Evolutionary conservation across 345 rosid species (phyloP).

Genomic region (Populus euphratica): DNA sequence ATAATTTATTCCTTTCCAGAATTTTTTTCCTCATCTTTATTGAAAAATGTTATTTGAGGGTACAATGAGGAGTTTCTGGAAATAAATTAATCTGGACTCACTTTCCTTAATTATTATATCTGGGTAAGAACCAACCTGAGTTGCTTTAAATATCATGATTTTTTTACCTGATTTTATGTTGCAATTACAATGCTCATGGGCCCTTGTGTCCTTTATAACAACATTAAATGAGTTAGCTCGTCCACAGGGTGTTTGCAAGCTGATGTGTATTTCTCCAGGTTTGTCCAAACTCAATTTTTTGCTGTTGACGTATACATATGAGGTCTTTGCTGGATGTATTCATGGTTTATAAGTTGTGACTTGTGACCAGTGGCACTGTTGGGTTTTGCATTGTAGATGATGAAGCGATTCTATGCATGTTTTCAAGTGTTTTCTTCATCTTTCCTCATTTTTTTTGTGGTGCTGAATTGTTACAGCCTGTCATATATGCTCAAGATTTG

Average conservation of each 20-base stretch:
- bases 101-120: not conserved
- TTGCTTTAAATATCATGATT: not conserved
- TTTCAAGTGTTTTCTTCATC: not conserved
- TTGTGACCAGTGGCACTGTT: not conserved
- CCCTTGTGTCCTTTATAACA: not conserved
- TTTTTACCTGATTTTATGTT: not conserved
- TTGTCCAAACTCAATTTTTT: not conserved
- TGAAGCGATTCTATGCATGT: constrained; percentile 11
- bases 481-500: not conserved
- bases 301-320: not conserved
- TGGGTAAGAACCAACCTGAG: not conserved
- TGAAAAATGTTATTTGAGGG: too few species aligned
- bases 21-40: too few species aligned
- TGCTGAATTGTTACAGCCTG: not conserved
- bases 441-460: not conserved
- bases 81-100: not conserved
- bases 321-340: not conserved
- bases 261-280: not conserved
- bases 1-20: not conserved
- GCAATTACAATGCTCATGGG: not conserved
- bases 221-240: not conserved
- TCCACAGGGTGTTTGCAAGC: not conserved
- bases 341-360: not conserved
- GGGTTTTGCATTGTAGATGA: constrained; percentile 1
- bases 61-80: not conserved